Conservation (phyloP, 1,284 basidiomycete species). For the Sanghuangporus sanghuang region DNA sequence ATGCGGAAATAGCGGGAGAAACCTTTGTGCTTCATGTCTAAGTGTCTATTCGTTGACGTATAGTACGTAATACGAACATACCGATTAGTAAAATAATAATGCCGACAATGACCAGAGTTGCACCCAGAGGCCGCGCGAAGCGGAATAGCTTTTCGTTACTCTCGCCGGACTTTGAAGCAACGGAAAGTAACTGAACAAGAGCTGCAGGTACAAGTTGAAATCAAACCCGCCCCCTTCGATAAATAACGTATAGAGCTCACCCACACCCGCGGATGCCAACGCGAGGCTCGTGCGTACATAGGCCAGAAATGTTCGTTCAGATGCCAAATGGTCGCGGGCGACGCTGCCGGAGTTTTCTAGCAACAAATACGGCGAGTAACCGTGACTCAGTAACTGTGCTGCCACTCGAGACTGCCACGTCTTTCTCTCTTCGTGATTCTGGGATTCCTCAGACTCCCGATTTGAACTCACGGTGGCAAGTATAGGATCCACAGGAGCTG, state of each 20-base stretch:
- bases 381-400: neutral
- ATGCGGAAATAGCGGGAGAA: slow-evolving; percentile 49
- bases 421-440: neutral
- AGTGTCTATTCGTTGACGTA: neutral
- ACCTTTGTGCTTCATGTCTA: slow-evolving; percentile 30
- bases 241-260: slow-evolving; percentile 29
- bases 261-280: slow-evolving; percentile 54
- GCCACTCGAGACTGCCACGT: neutral
- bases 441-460: neutral
- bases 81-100: slow-evolving; percentile 46
- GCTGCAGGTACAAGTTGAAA: neutral
- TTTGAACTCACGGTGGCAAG: neutral
- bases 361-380: slow-evolving; percentile 24
- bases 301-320: slow-evolving; percentile 53
- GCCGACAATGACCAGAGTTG: slow-evolving; percentile 45
- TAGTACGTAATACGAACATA: slow-evolving; percentile 24
- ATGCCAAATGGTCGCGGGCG: slow-evolving; percentile 56
- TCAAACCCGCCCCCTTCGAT: neutral
- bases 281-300: slow-evolving; percentile 55
- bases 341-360: slow-evolving; percentile 55
- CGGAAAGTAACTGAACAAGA: slow-evolving; percentile 46
- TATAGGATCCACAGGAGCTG: neutral
- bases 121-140: slow-evolving; percentile 52
- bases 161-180: slow-evolving; percentile 41
- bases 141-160: slow-evolving; percentile 28